Base-by-base conservation (phyloP, 2,329 filamentous ascomycete species). In the Aspergillus eucalypticola region DNA sequence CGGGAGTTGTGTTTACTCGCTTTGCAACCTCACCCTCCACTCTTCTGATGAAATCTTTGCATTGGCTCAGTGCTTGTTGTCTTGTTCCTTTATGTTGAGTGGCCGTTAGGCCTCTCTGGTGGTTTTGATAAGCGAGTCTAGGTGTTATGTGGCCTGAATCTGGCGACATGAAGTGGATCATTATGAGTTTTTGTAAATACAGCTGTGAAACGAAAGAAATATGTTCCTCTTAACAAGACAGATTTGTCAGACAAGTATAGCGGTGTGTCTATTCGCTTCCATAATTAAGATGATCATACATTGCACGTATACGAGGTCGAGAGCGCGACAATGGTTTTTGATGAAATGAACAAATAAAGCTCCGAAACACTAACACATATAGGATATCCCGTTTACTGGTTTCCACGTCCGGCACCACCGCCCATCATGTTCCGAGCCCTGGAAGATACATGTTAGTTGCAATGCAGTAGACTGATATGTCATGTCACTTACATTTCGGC, bases 401-500 rank as follows among this genome's bases (percentile, higher is more conserved):
- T 69, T 61, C 71, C 70, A 59, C 69, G 68, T 46, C 80, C 82
- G 60, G 80, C 81, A 65, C 67, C 67, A 56, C 83, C 84, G 49
- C 86, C 86, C 86, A 90, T 89, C 74, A 90, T 85, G 73, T 88
- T 88, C 66, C 83, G 81, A 59, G 88, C 88, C 83, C 86, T 87
- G 44, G 11, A 29, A 8, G 39, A 52, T 63, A 54, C 32, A 35
- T 48, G 54, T 59, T 62, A 65, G 65, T 63, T 53, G 10, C 38
- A 7, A 13, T 8, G 7, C 17, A 27, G 42, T 29, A 8, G n/a
- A 8, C 29, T 3, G 7, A 7, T 15, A 32, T 5, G n/a, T 23
- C 3, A 13, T 13, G 5, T n/a, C 41, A 86, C 90, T 90, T 79
- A 96, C 93, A 98, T 92, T 60, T 97, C 92, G 48, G 92, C 91